Evolutionary conservation across 768 basidiomycete genomes (phyloP).

Genomic region (Tulasnella sp.): DNA sequence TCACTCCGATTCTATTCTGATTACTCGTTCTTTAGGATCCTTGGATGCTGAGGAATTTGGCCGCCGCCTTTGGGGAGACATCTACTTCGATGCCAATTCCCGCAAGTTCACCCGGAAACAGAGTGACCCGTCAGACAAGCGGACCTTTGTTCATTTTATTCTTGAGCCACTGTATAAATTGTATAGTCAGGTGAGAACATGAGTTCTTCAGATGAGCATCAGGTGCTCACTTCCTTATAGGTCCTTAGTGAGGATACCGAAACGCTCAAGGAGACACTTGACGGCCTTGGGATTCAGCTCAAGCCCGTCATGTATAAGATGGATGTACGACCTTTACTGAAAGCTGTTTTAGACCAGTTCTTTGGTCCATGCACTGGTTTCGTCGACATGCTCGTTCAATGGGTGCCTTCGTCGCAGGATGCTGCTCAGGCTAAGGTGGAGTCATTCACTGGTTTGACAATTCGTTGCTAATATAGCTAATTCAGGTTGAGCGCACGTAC

Average conservation of each 20-base stretch:
- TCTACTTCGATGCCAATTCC: slow-evolving; percentile 75
- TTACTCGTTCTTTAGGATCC: slow-evolving; percentile 40
- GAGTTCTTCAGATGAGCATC: background rate
- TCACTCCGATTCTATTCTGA: background rate
- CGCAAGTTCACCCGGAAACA: slow-evolving; percentile 85
- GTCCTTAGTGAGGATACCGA: slow-evolving; percentile 91
- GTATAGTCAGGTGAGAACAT: slow-evolving; percentile 46
- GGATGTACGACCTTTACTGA: slow-evolving; percentile 90
- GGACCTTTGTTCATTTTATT: slow-evolving; percentile 92
- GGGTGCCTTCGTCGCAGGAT: slow-evolving; percentile 56
- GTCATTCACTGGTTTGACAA: background rate
- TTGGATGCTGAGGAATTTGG: slow-evolving; percentile 81
- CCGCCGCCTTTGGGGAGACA: slow-evolving; percentile 91
- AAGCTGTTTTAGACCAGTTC: slow-evolving; percentile 89
- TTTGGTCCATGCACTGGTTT: slow-evolving; percentile 84
- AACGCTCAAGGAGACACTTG: slow-evolving; percentile 67
- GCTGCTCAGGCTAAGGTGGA: slow-evolving; percentile 28
- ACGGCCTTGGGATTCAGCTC: slow-evolving; percentile 62
- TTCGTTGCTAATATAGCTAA: background rate
- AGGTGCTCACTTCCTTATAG: slow-evolving; percentile 26
- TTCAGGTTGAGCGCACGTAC: slow-evolving; percentile 69
- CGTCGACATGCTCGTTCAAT: slow-evolving; percentile 81
- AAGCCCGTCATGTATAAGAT: slow-evolving; percentile 96
- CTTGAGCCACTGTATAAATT: slow-evolving; percentile 94
- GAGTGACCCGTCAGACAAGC: slow-evolving; percentile 58